These are phyloP conservation scores for Neonectria ditissima DNA, from an alignment of 2,329 filamentous ascomycete species.

Conservation along the genomic window DNA sequence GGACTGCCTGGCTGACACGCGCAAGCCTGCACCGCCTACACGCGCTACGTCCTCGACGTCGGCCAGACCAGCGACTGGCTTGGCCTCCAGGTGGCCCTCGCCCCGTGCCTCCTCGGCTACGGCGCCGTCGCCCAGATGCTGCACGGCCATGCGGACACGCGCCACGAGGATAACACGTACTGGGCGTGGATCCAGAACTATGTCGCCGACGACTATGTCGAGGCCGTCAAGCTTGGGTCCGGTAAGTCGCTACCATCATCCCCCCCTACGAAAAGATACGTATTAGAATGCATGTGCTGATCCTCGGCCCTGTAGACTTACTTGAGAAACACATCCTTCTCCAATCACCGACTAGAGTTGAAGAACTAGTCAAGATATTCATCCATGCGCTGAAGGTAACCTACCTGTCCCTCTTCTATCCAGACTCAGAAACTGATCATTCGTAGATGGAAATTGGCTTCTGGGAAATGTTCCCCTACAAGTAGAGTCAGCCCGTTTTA, in stretches of 20 bases:
- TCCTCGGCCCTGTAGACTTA: constrained; percentile 63
- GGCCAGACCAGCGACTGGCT: constrained; percentile 91
- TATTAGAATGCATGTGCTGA: constrained; percentile 4
- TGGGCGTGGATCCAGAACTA: constrained; percentile 96
- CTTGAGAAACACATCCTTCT: constrained; percentile 80
- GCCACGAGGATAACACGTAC: constrained; percentile 76
- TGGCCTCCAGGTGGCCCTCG: constrained; percentile 84
- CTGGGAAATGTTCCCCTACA: constrained; percentile 65
- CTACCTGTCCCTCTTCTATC: not conserved
- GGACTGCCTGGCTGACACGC: constrained; percentile 42
- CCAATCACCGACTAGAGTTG: constrained; percentile 80
- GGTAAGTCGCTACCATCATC: constrained; percentile 61
- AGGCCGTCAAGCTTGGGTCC: constrained; percentile 77
- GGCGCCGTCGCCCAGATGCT: constrained; percentile 81
- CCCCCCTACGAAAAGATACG: not conserved
- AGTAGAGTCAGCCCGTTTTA: constrained; percentile 32
- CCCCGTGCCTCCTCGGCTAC: constrained; percentile 93
- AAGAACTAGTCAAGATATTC: constrained; percentile 87
- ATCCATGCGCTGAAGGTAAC: constrained; percentile 85
- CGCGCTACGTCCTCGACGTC: constrained; percentile 87
- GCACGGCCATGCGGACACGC: constrained; percentile 70
- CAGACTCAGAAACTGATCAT: not conserved
- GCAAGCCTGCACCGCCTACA: constrained; percentile 86
- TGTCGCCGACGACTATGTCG: constrained; percentile 80
- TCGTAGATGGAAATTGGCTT: constrained; percentile 65